A percentile compares a stretch with the other conserved stretches of the same genome.
phyloP scores from a whole-genome alignment of 495 filamentous ascomycete genomes.

The Tetracladium setigerum region DNA sequence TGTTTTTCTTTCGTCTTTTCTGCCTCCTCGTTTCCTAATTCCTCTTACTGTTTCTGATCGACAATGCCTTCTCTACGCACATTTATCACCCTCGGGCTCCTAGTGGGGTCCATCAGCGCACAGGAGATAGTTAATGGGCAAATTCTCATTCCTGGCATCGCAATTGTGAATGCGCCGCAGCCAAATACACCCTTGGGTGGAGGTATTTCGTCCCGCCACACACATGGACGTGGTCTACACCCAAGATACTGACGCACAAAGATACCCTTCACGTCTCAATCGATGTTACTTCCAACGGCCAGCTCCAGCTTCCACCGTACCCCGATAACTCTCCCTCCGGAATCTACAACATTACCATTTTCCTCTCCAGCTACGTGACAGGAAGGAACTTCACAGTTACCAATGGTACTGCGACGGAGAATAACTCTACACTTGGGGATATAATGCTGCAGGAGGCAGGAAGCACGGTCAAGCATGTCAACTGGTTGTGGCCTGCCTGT shows the following conservation, averaged over 20 bases:
- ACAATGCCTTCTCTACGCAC: too few relatives aligned
- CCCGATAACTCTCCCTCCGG: conserved; percentile 36
- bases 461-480: conserved; percentile 63
- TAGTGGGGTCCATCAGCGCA: conserved; percentile 10
- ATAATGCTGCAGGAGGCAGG: conserved; percentile 53
- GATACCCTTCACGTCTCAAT: conserved; percentile 58
- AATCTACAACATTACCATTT: conserved; percentile 58
- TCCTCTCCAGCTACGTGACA: conserved; percentile 52
- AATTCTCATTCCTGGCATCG: conserved; percentile 57
- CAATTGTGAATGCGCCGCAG: conserved; percentile 56
- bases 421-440: conserved; percentile 48
- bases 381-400: conserved; percentile 61
- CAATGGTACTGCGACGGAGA: conserved; percentile 51
- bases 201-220: conserved; percentile 32
- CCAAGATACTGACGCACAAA: conserved; percentile 16
- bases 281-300: conserved; percentile 57
- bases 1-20: too few relatives aligned
- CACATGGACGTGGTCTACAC: too few relatives aligned
- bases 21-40: too few relatives aligned
- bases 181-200: conserved; percentile 60
- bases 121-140: conserved; percentile 45
- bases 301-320: conserved; percentile 50
- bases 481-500: conserved; percentile 60
- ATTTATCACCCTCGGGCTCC: neutral
- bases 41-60: too few relatives aligned